Percentiles rank a stretch among this genome's conserved stretches.
phyloP scores from a whole-genome alignment of 139 green algal genomes.

The Chlorella sp. region DNA sequence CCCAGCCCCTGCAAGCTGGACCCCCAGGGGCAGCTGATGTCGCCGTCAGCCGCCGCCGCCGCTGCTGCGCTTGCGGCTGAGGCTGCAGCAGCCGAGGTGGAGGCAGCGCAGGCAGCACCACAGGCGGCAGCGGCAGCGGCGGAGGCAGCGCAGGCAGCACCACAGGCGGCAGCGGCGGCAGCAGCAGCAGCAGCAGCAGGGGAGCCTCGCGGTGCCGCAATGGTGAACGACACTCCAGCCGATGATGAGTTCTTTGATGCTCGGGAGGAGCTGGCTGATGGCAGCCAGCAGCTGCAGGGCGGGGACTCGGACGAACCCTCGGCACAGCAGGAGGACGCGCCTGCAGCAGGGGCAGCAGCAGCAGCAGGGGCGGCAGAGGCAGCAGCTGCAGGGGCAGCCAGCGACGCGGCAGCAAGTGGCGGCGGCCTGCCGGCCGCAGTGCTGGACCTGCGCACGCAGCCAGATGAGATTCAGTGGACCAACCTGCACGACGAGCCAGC shows the following conservation, averaged over 20 bases:
- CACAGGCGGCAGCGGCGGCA: neutral
- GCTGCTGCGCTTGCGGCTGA: neutral
- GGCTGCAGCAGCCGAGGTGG: neutral
- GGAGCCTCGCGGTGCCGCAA: no score
- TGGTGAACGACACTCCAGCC: neutral
- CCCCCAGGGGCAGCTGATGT: neutral
- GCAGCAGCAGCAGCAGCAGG: neutral
- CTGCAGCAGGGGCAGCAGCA: neutral
- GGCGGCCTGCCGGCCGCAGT: neutral
- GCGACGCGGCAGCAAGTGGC: neutral
- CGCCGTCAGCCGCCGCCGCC: neutral
- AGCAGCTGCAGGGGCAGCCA: neutral
- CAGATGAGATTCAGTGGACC: constrained; percentile 33
- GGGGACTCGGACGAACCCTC: no score
- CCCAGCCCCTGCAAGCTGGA: constrained; percentile 9
- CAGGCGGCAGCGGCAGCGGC: neutral
- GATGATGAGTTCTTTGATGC: constrained; percentile 27
- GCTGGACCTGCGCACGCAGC: constrained; percentile 34
- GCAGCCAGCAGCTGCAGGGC: neutral
- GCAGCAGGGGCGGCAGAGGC: neutral
- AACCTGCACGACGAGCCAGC: neutral
- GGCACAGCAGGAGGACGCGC: no score
- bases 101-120: neutral
- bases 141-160: neutral
- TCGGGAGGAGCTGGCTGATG: constrained; percentile 1